phyloP scores from a whole-genome alignment of 73 alveolate genomes.

The Paramecium biaurelia region DNA sequence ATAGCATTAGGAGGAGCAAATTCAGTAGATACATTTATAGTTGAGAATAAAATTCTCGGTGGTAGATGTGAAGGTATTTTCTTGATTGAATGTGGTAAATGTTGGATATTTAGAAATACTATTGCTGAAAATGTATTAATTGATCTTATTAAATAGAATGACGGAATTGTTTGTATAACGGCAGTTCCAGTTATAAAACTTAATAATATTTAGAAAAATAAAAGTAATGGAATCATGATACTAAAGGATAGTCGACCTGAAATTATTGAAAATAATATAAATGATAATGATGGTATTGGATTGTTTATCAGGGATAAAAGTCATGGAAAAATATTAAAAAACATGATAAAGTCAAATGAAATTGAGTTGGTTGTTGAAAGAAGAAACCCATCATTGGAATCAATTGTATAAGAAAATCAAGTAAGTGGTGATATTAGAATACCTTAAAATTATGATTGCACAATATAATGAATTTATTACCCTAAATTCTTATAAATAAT shows the following conservation, averaged over 20 bases:
- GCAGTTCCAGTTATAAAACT: constrained; percentile 41
- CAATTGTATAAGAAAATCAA: constrained; percentile 20
- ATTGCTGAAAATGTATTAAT: constrained; percentile 79
- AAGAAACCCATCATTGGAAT: not conserved
- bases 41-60: constrained; percentile 84
- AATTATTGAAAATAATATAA: not conserved
- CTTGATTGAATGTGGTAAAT: constrained; percentile 84
- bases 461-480: constrained; percentile 29
- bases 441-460: constrained; percentile 51
- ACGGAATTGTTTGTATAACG: constrained; percentile 61
- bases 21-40: constrained; percentile 83
- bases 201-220: constrained; percentile 33
- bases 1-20: constrained; percentile 96
- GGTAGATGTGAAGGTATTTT: constrained; percentile 96
- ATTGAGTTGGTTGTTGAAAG: constrained; percentile 61
- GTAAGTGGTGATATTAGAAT: constrained; percentile 59
- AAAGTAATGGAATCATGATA: constrained; percentile 63
- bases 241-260: constrained; percentile 63
- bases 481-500: not conserved
- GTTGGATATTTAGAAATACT: constrained; percentile 82
- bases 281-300: constrained; percentile 63
- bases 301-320: constrained; percentile 60
- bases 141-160: not conserved
- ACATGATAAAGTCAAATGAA: constrained; percentile 47
- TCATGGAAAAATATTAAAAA: constrained; percentile 45